These are phyloP conservation scores for Leucocoprinus birnbaumii DNA, from an alignment of 768 basidiomycete species.

Conservation along the genomic window DNA sequence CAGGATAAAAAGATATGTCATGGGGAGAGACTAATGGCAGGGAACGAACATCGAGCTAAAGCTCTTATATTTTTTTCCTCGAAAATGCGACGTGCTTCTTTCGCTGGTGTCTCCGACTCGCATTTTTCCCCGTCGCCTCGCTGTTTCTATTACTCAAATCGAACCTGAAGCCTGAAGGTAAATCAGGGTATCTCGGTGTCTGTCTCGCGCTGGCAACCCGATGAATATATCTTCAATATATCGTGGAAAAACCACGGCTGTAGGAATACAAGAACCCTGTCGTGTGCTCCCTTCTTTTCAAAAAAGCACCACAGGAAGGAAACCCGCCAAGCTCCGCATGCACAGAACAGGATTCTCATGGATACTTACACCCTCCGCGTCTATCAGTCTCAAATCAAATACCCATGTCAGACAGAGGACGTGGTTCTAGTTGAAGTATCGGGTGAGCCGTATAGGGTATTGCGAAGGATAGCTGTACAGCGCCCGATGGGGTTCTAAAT, in stretches of 20 bases:
- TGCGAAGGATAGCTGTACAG: constrained; percentile 18
- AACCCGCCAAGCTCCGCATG: constrained; percentile 1
- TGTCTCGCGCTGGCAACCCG: not conserved
- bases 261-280: not conserved
- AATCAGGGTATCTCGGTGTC: not conserved
- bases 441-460: constrained; percentile 13
- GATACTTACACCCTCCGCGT: constrained; percentile 1
- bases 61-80: too few relatives aligned
- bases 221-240: not conserved
- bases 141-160: not conserved
- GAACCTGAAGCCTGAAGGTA: not conserved
- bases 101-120: not conserved
- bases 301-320: constrained; percentile 2
- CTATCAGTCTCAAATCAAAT: constrained; percentile 22
- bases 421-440: constrained; percentile 16
- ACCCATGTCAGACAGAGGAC: constrained; percentile 25
- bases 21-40: not conserved
- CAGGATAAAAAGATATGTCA: not conserved
- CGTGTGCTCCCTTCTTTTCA: not conserved
- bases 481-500: constrained; percentile 18
- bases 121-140: not conserved
- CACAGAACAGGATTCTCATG: constrained; percentile 12
- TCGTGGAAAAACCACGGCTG: constrained; percentile 8
- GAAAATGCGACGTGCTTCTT: too few relatives aligned
- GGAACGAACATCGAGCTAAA: not conserved